Conservation (phyloP, 352 stramenopile genomes). For the Globisporangium viniferum region DNA sequence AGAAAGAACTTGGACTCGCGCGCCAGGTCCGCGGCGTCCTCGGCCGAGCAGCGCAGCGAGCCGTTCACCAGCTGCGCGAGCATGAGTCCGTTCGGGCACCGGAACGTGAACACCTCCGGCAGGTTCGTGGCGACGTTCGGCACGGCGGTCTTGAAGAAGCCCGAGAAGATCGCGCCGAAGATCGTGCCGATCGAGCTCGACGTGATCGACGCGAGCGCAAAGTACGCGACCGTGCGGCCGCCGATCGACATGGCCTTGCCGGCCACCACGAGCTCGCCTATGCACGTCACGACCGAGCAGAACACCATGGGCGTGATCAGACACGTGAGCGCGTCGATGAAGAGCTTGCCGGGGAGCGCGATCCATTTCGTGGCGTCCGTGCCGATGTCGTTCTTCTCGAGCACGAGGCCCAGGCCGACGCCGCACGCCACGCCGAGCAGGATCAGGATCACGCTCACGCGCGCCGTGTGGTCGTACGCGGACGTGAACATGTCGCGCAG, state of each 20-base stretch:
- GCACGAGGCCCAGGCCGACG: constrained; percentile 25
- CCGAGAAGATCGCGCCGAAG: constrained; percentile 28
- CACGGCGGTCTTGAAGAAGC: constrained; percentile 17
- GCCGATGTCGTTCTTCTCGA: constrained; percentile 21
- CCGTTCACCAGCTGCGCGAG: constrained; percentile 33
- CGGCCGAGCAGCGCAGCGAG: constrained; percentile 34
- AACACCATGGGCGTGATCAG: constrained; percentile 43
- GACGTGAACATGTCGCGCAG: constrained; percentile 19
- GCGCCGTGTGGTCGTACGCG: constrained; percentile 14
- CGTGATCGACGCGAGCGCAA: constrained; percentile 27
- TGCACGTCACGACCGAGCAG: constrained; percentile 29
- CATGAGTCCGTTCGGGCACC: constrained; percentile 43
- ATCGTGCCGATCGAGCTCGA: constrained; percentile 29
- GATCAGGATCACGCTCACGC: constrained; percentile 20
- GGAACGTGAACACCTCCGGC: constrained; percentile 32
- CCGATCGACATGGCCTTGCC: constrained; percentile 33
- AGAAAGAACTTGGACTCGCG: constrained; percentile 41
- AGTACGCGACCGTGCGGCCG: constrained; percentile 31
- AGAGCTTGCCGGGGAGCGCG: constrained; percentile 31
- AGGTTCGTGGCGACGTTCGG: background rate
- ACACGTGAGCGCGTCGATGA: constrained; percentile 47
- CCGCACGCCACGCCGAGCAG: constrained; percentile 21
- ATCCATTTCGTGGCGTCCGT: constrained; percentile 26
- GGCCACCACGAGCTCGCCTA: constrained; percentile 31
- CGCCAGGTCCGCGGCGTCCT: constrained; percentile 31